Percentiles rank a stretch among this genome's conserved stretches.
These are phyloP conservation scores for Termitomyces sp. DNA, from an alignment of 768 basidiomycete species.

Conservation along the genomic window DNA sequence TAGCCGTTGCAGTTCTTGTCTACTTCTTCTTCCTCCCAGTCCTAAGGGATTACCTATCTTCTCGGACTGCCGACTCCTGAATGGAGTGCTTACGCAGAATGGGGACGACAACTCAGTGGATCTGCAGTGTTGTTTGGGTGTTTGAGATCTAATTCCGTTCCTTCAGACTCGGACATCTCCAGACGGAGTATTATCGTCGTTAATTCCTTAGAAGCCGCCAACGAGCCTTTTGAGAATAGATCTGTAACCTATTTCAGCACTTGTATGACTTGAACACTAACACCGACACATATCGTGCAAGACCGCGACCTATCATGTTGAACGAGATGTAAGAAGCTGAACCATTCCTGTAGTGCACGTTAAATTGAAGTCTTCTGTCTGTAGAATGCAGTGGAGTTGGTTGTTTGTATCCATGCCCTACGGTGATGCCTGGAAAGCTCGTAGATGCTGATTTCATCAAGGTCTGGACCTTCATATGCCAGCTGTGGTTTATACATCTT, in stretches of 20 bases:
- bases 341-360: background rate
- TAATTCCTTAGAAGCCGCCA: slow-evolving; percentile 17
- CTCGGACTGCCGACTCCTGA: slow-evolving; percentile 34
- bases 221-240: slow-evolving; percentile 22
- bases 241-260: slow-evolving; percentile 18
- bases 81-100: slow-evolving; percentile 34
- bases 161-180: slow-evolving; percentile 17
- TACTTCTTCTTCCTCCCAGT: slow-evolving; percentile 35
- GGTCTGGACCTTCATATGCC: background rate
- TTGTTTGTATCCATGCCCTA: slow-evolving; percentile 15
- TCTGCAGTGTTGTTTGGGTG: background rate
- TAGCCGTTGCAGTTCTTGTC: too few relatives aligned
- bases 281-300: slow-evolving; percentile 11
- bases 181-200: slow-evolving; percentile 20
- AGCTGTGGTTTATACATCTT: background rate
- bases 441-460: slow-evolving; percentile 1
- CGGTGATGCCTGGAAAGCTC: slow-evolving; percentile 8
- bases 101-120: slow-evolving; percentile 35
- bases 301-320: slow-evolving; percentile 25
- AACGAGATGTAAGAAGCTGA: slow-evolving; percentile 12
- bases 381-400: slow-evolving; percentile 17
- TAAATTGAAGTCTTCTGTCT: background rate
- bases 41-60: slow-evolving; percentile 36
- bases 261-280: too few relatives aligned
- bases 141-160: background rate